Conservation (phyloP, 257 asterid species). For the Capsicum pubescens region DNA sequence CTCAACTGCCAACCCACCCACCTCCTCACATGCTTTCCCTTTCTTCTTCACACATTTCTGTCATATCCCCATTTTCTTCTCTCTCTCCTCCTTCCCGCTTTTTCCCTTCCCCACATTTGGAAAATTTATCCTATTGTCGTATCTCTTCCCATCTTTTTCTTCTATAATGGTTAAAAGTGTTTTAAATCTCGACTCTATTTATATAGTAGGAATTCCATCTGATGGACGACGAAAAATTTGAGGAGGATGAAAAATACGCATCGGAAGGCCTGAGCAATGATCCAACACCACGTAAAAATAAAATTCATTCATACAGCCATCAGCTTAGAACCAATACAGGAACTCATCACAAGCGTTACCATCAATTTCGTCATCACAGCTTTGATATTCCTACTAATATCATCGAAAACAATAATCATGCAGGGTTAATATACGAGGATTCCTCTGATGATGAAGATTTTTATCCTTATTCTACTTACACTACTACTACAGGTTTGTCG, state of each 20-base stretch:
- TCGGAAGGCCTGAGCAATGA: conserved; percentile 37
- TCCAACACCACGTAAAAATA: conserved; percentile 34
- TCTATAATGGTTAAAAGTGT: background rate
- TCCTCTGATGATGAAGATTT: too few species aligned
- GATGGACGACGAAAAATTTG: conserved; percentile 39
- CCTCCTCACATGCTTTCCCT: background rate
- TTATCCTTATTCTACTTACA: background rate
- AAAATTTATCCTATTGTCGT: background rate
- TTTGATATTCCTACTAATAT: conserved; percentile 37
- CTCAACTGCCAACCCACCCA: background rate
- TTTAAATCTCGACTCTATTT: background rate
- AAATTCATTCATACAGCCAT: conserved; percentile 53
- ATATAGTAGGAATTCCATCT: background rate
- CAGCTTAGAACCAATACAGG: conserved; percentile 53
- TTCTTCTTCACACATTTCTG: background rate
- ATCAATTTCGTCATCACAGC: conserved; percentile 48
- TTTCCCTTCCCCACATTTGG: background rate
- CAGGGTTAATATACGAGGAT: too few species aligned
- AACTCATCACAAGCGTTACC: conserved; percentile 41
- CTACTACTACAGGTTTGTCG: background rate
- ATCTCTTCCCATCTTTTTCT: background rate
- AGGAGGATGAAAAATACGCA: conserved; percentile 44
- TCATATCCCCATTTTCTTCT: background rate
- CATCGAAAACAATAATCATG: too few species aligned
- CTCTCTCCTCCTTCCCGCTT: background rate